Conservation (phyloP, 2,329 filamentous ascomycete genomes). For the Aspergillus novofumigatus region DNA sequence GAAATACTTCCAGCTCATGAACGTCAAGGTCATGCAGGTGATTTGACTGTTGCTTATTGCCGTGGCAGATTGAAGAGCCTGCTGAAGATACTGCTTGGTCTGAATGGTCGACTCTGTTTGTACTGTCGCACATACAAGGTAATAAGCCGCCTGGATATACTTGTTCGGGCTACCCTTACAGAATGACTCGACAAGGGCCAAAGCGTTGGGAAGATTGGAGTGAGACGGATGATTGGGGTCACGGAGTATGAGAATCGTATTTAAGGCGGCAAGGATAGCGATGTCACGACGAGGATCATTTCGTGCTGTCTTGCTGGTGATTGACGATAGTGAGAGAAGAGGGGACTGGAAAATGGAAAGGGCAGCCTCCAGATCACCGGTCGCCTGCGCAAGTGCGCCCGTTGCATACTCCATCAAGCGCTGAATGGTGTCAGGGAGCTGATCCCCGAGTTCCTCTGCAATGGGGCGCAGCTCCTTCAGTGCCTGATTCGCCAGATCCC, state of each 20-base stretch:
- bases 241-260: conserved; percentile 69
- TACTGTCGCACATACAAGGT: conserved; percentile 68
- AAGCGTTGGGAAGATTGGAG: conserved; percentile 54
- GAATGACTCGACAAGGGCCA: conserved; percentile 63
- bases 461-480: conserved; percentile 52
- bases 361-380: conserved; percentile 67
- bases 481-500: conserved; percentile 58
- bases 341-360: conserved; percentile 62
- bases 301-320: conserved; percentile 35
- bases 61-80: conserved; percentile 66
- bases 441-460: conserved; percentile 41
- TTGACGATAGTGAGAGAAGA: conserved; percentile 52
- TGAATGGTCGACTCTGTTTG: conserved; percentile 66
- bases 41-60: conserved; percentile 71
- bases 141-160: conserved; percentile 73
- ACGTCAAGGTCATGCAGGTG: conserved; percentile 74
- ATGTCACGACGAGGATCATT: conserved; percentile 59
- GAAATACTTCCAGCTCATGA: conserved; percentile 82
- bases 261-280: conserved; percentile 59
- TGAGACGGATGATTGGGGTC: conserved; percentile 56
- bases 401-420: conserved; percentile 66
- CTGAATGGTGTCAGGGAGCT: conserved; percentile 40
- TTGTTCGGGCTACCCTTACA: conserved; percentile 67
- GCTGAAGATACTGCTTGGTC: conserved; percentile 73
- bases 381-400: conserved; percentile 72